Conservation (phyloP, 345 rosid species). For the Eucalyptus shirleyi region DNA sequence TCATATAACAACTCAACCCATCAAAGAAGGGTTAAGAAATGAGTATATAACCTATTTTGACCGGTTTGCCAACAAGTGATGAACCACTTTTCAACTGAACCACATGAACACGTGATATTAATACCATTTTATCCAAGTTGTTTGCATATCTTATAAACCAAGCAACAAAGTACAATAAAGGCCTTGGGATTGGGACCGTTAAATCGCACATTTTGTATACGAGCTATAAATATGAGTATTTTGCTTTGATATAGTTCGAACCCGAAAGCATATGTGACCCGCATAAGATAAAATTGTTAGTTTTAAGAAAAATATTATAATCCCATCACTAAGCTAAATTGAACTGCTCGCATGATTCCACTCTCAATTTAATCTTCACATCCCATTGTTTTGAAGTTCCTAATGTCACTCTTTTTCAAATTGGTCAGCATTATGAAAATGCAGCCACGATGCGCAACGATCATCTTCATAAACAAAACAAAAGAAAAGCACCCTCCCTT, state of each 20-base stretch:
- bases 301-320: background rate
- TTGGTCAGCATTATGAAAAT: background rate
- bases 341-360: background rate
- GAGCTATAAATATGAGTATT: background rate
- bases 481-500: background rate
- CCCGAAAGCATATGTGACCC: background rate
- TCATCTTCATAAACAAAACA: background rate
- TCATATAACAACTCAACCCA: background rate
- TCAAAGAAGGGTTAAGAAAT: background rate
- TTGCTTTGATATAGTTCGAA: background rate
- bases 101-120: background rate
- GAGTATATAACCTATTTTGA: background rate
- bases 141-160: background rate
- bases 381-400: background rate
- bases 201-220: background rate
- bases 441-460: background rate
- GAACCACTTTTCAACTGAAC: background rate
- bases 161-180: background rate
- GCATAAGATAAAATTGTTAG: background rate
- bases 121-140: background rate
- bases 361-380: background rate
- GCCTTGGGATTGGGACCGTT: background rate
- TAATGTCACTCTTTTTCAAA: background rate
- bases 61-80: background rate
- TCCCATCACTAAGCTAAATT: background rate